Base-by-base conservation (phyloP, 768 basidiomycete species). In the Pleurotus pulmonarius region DNA sequence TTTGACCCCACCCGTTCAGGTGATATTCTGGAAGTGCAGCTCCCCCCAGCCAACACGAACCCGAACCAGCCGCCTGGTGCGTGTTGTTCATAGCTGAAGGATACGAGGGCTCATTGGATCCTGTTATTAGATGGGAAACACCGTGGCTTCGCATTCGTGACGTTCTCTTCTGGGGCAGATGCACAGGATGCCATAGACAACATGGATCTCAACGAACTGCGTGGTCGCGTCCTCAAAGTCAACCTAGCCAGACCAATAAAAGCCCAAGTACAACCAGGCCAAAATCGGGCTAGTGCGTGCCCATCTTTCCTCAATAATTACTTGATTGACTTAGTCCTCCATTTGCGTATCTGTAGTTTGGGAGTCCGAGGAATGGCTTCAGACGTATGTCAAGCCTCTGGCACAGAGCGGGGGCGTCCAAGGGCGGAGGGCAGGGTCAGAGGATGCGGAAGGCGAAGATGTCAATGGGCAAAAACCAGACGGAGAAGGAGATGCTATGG, bases 181-280 rank as follows among this genome's bases (percentile, higher is more conserved):
- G 94, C 96, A 4, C 89, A 92, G 66, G 95, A 98, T 68, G 96
- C 96, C 25, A 96, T 98, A 59, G 96, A 98, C 77, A 98, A 98
- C 74, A 98, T 94, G 92, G 94, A 98, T 71, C 75, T 95, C 71
- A 97, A 96, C 65, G 94, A 95, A 67, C 76, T 91, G 57, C 80
- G 75, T 49, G 92, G 86, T 49, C 83, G 82, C 58, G 86, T 89
- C 51, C 72, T 91, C 59, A 90, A 87, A 73, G 93, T 87, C 48
- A 96, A 91, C 67, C 70, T 94, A 40, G 94, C 95, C 7, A 81
- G 89, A 45, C 92, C 92, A 4, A 83, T 86, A 77, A 94, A 90
- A 67, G 81, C 80, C 1, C 78, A 84, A 34, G 69, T 84, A 45
- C 84, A 88, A 62, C 76, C 76, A n/a, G 77, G 75, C 54, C 83